Evolutionary conservation across 2,329 filamentous ascomycete species (phyloP), one percentile per base, ranked within the genome.

Genomic region (Venturiaceae sp.): DNA sequence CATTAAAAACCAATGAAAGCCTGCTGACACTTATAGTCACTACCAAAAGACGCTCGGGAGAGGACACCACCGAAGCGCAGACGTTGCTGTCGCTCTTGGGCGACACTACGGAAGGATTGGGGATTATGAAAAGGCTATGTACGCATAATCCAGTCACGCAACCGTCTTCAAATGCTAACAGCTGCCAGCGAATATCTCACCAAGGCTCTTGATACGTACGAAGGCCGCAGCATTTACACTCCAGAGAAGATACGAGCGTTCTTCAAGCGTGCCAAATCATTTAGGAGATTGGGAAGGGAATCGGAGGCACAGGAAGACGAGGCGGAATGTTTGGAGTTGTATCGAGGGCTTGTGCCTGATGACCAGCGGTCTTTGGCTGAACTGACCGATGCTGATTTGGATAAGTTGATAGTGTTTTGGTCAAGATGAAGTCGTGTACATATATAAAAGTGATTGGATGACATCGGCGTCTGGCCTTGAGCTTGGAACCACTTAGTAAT

Each of bases 41-140:
- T 61, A 61, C 55, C 30, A 41, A 44, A 47, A 41, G 28, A 61
- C 58, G 5, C 47, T 61, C 8, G 60, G 60, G 33, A 61, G 47
- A 58, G 44, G 52, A 7, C 60, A 61, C 39, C 60, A 61, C 47
- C 60, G 60, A 13, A 57, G 44, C 7, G 60, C 60, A 23, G 60
- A 61, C 44, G 36, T 47, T 34, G 56, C 41, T 37, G 41, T 61
- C 33, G 28, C 37, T 34, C 39, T 60, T 19, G 55, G 52, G 19
- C 23, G 44, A 14, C 58, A 62, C 34, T 56, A 50, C 39, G 33
- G 39, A 52, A 37, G 33, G 39, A 21, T 61, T 55, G 11, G 63
- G 50, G 37, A 65, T 41, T 34, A 61, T 58, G 13, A 64, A 26
- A 26, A 63, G 11, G 33, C 58, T 34, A 16, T 57, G 55, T 58